Conservation (phyloP, 2,329 filamentous ascomycete species). For the Trichoderma hamatum region DNA sequence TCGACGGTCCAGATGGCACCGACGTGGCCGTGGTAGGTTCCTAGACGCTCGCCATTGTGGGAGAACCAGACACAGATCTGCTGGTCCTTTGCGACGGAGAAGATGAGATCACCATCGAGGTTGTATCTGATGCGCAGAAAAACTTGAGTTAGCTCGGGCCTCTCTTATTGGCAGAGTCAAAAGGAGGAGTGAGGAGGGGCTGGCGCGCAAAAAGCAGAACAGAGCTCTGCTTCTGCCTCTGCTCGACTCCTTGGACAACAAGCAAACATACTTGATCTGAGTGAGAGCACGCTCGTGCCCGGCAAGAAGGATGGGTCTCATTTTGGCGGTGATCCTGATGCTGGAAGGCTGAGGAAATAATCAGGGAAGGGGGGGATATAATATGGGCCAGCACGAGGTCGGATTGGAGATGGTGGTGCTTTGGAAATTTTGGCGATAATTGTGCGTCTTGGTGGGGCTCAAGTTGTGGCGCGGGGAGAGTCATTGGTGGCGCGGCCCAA, state of each 20-base stretch:
- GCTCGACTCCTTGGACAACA: neutral
- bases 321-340: conserved; percentile 44
- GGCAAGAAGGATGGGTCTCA: conserved; percentile 95
- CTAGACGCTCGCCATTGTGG: conserved; percentile 96
- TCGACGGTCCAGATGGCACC: conserved; percentile 99
- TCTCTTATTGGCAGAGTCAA: neutral
- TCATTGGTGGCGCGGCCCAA: conserved; percentile 15
- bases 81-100: conserved; percentile 95
- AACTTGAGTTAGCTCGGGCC: conserved; percentile 17
- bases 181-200: conserved; percentile 16
- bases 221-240: conserved; percentile 2
- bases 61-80: conserved; percentile 96
- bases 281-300: conserved; percentile 97
- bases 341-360: conserved; percentile 33
- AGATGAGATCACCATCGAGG: conserved; percentile 93
- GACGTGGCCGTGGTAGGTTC: conserved; percentile 95
- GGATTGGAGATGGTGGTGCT: conserved; percentile 33
- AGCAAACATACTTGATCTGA: conserved; percentile 77
- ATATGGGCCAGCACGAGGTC: conserved; percentile 28
- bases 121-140: conserved; percentile 65
- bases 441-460: conserved; percentile 52
- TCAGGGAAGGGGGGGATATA: conserved; percentile 19
- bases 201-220: conserved; percentile 6
- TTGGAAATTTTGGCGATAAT: conserved; percentile 48
- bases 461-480: conserved; percentile 29